phyloP scores from a whole-genome alignment of 2,329 filamentous ascomycete species.

The Phialocephala subalpina region DNA sequence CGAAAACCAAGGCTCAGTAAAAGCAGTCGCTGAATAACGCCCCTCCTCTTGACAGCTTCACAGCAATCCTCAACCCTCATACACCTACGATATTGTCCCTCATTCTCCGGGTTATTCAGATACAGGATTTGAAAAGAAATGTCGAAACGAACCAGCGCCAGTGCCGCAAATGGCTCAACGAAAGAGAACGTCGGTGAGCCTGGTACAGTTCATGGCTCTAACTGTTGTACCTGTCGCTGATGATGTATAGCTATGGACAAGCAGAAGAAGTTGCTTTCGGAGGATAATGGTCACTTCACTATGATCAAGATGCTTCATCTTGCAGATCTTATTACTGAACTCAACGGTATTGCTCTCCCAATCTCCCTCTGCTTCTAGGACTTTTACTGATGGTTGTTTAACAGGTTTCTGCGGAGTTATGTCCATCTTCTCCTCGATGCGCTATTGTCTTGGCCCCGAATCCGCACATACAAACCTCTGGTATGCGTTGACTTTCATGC shows the following conservation, averaged over 20 bases:
- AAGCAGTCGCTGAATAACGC: background rate
- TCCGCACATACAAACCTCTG: slow-evolving; percentile 75
- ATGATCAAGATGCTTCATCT: slow-evolving; percentile 76
- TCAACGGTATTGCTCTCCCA: slow-evolving; percentile 67
- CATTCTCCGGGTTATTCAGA: background rate
- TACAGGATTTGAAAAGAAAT: slow-evolving; percentile 50
- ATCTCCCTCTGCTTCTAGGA: background rate
- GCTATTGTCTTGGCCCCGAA: slow-evolving; percentile 84
- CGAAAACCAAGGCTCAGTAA: slow-evolving; percentile 9
- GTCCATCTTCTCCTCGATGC: slow-evolving; percentile 94
- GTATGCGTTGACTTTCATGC: slow-evolving; percentile 85
- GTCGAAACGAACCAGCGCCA: slow-evolving; percentile 67
- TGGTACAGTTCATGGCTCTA: slow-evolving; percentile 43
- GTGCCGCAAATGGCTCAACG: slow-evolving; percentile 56
- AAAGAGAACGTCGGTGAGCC: slow-evolving; percentile 53
- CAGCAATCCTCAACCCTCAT: background rate
- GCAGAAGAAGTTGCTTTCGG: slow-evolving; percentile 76
- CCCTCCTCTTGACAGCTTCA: background rate
- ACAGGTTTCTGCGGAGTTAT: slow-evolving; percentile 87
- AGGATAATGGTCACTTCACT: slow-evolving; percentile 77
- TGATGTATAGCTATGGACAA: slow-evolving; percentile 68
- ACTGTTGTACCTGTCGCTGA: slow-evolving; percentile 26
- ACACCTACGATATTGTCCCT: background rate
- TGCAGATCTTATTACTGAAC: slow-evolving; percentile 83
- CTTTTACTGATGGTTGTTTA: slow-evolving; percentile 14